These are phyloP conservation scores for Candida caryicola DNA, from an alignment of 805 yeast species.

Conservation along the genomic window DNA sequence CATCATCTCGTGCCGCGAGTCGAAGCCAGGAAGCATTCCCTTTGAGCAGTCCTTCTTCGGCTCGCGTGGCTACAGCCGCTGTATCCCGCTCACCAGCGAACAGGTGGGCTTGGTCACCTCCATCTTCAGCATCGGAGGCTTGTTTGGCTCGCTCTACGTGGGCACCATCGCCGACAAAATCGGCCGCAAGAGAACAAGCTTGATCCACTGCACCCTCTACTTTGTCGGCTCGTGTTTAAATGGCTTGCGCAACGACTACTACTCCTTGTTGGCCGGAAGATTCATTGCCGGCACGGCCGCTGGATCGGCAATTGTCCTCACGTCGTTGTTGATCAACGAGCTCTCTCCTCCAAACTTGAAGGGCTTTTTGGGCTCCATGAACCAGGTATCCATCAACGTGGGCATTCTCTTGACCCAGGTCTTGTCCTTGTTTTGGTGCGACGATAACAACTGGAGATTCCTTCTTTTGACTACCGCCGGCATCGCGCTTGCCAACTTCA, in stretches of 20 bases:
- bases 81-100: slow-evolving; percentile 55
- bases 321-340: slow-evolving; percentile 80
- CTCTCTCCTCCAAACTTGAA: slow-evolving; percentile 64
- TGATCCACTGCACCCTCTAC: slow-evolving; percentile 51
- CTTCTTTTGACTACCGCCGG: slow-evolving; percentile 61
- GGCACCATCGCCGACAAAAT: slow-evolving; percentile 60
- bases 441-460: slow-evolving; percentile 66
- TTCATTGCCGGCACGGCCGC: slow-evolving; percentile 81
- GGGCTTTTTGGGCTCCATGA: slow-evolving; percentile 85
- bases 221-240: slow-evolving; percentile 63
- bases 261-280: slow-evolving; percentile 59
- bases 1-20: slow-evolving; percentile 54
- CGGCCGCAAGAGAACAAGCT: slow-evolving; percentile 60
- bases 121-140: slow-evolving; percentile 79
- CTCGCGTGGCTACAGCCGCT: slow-evolving; percentile 38
- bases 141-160: slow-evolving; percentile 68
- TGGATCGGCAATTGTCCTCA: slow-evolving; percentile 81
- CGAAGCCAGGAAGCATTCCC: slow-evolving; percentile 29
- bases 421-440: slow-evolving; percentile 67
- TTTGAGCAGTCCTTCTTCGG: slow-evolving; percentile 43
- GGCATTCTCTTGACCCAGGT: slow-evolving; percentile 84
- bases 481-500: slow-evolving; percentile 50
- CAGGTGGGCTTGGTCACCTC: slow-evolving; percentile 75
- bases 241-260: slow-evolving; percentile 45
- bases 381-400: slow-evolving; percentile 78